Base-by-base conservation (phyloP, 495 filamentous ascomycete genomes). In the Penicillium manginii region DNA sequence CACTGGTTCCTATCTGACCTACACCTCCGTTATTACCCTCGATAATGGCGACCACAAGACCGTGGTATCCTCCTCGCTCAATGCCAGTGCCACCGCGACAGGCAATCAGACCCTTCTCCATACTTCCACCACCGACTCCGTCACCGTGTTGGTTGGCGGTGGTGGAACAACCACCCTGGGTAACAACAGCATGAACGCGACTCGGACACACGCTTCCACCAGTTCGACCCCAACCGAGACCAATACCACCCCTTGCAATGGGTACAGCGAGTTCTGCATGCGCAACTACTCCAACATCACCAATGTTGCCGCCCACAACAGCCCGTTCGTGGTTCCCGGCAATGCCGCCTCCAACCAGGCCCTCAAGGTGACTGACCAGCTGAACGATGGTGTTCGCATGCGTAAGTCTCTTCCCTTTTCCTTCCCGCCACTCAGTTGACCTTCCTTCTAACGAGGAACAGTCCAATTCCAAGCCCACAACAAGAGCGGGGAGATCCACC, bases 211-310 rank as follows among this genome's bases (percentile, higher is more conserved):
- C 18, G 55, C 73, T 31, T 60, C 77, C 2, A 64, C 70, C 6
- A 69, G 80, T 0, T 48, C 81, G 3, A 63, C 75, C 8, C 74
- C 83, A 0, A 65, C 72, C 17, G 74, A 83, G 0, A 82, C 82
- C n/a, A 91, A 91, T 64, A 90, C 86, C 1, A 84, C 82, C 55
- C 86, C 91, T 3, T 98, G 93, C 80, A 98, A 98, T 71, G 83
- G 84, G 69, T 90, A 93, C 63, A 74, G 85, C n/a, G 91, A 96
- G 67, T 86, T 96, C 65, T 98, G 93, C 74, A 70, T 67, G 8
- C 82, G 92, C 47, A 85, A 84, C 55, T 98, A 93, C 68, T 89
- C 89, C 75, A 94, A 97, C 71, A 90, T 98, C 69, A 94, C 92
- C 54, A 80, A 91, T 67, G 86, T 98, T 3, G 90, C 88, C 19